phyloP scores from a whole-genome alignment of 805 yeast species.

The Suhomyces sp. region DNA sequence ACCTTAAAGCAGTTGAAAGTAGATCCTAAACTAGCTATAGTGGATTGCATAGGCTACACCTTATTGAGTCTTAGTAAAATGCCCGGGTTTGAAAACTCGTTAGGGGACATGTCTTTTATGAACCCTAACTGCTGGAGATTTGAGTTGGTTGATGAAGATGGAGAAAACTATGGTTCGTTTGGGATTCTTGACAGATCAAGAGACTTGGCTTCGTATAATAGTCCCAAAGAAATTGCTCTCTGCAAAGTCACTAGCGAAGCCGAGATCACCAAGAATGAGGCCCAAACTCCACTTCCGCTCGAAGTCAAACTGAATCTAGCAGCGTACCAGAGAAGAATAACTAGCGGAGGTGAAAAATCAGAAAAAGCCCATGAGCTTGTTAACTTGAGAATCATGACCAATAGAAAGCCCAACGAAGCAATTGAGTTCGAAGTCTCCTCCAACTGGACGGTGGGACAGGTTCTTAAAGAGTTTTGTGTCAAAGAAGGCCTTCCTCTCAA shows the following conservation, averaged over 20 bases:
- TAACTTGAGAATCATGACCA: not conserved
- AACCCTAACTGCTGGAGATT: constrained; percentile 74
- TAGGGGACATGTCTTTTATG: constrained; percentile 12
- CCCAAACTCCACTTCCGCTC: constrained; percentile 52
- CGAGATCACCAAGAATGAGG: constrained; percentile 48
- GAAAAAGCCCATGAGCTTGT: not conserved
- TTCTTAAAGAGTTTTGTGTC: constrained; percentile 26
- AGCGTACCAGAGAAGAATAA: constrained; percentile 1
- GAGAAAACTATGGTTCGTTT: constrained; percentile 88
- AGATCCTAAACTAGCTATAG: constrained; percentile 26
- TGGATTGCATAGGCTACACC: constrained; percentile 42
- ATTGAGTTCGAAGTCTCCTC: constrained; percentile 2
- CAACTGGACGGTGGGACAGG: constrained; percentile 19
- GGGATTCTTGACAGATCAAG: constrained; percentile 78
- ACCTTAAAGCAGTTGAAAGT: constrained; percentile 21
- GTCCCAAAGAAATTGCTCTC: constrained; percentile 74
- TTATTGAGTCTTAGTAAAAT: constrained; percentile 27
- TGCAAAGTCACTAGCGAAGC: constrained; percentile 51
- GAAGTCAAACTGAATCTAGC: constrained; percentile 23
- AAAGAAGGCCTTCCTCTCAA: constrained; percentile 23
- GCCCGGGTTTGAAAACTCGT: constrained; percentile 18
- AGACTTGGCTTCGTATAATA: constrained; percentile 65
- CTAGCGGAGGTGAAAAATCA: not conserved
- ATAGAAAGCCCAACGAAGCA: not conserved
- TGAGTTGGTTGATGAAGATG: constrained; percentile 87